Evolutionary conservation across 2,329 filamentous ascomycete genomes (phyloP).

Genomic region (Rhynchosporium graminicola): DNA sequence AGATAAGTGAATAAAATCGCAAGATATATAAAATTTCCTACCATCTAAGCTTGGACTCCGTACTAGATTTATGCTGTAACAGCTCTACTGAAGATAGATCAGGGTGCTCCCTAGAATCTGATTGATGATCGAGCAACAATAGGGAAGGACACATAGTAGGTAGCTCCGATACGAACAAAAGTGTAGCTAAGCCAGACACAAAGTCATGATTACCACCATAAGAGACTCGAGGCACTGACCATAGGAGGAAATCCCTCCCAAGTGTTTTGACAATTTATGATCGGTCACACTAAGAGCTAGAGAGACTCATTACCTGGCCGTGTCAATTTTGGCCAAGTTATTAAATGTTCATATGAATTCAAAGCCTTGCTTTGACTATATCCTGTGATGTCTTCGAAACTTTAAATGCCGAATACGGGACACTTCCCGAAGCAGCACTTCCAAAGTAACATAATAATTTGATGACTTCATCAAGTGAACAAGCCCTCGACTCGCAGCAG

Average conservation of each 20-base stretch:
- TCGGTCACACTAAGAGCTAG: background rate
- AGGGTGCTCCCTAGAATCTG: slow-evolving; percentile 85
- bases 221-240: slow-evolving; percentile 67
- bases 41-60: slow-evolving; percentile 82
- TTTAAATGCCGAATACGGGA: no score
- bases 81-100: slow-evolving; percentile 88
- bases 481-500: no score
- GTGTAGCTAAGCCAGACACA: slow-evolving; percentile 84
- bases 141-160: slow-evolving; percentile 88
- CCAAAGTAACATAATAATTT: no score
- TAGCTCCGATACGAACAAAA: slow-evolving; percentile 79
- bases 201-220: slow-evolving; percentile 92
- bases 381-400: no score
- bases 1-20: slow-evolving; percentile 88
- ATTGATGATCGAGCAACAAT: slow-evolving; percentile 78
- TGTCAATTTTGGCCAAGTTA: no score
- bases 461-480: no score
- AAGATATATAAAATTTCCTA: slow-evolving; percentile 79
- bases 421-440: no score
- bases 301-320: no score
- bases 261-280: slow-evolving; percentile 58
- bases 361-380: no score
- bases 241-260: slow-evolving; percentile 92
- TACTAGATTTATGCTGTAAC: slow-evolving; percentile 84
- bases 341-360: no score